Evolutionary conservation across 1,139 yeast genomes (phyloP), one percentile per base, ranked within the genome.

Genomic region (Saccharomyces pastorianus): DNA sequence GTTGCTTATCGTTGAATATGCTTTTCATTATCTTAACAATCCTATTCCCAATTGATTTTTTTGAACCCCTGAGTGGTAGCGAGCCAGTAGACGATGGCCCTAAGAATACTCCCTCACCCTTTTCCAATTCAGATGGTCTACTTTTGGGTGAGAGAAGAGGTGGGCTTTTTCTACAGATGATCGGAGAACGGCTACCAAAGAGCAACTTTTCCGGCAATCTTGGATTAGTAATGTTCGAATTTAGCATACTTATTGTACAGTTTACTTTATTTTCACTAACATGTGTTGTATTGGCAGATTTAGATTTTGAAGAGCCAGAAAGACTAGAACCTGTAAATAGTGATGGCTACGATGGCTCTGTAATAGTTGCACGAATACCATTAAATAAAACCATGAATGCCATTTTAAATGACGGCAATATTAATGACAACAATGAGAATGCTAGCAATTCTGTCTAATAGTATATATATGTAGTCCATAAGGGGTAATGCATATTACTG

Each of bases 131-230:
- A 1, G 57, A 49, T 55, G 69, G 65, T 47, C 56, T 61, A 50
- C 62, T 62, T 11, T 61, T 59, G 52, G 71, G 71, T 34, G 69
- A 68, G 51, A 51, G 61, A 47, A 59, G 61, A 49, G 77, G 79
- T 2, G 64, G 71, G 20, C 56, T 71, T 34, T 63, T 73, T 11
- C 53, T 75, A 31, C 78, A 73, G 57, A 60, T 75, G 32, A 73
- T 76, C 46, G 82, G 81, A 0, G 81, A 78, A 53, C 53, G 65
- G 3, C 58, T 68, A 32, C 74, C 75, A 26, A 51, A 56, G n/a
- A 64, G 71, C 59, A 64, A 64, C 59, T 31, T 66, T 49, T 46
- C 59, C 55, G 73, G 72, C 51, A 64, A 62, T 56, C 11, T 64
- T 0, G 71, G 60, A 51, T 60, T 72, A 48, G 46, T 73, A 32